These are phyloP conservation scores for Mallotus nudiflorus DNA, from an alignment of 345 rosid species.

Conservation along the genomic window DNA sequence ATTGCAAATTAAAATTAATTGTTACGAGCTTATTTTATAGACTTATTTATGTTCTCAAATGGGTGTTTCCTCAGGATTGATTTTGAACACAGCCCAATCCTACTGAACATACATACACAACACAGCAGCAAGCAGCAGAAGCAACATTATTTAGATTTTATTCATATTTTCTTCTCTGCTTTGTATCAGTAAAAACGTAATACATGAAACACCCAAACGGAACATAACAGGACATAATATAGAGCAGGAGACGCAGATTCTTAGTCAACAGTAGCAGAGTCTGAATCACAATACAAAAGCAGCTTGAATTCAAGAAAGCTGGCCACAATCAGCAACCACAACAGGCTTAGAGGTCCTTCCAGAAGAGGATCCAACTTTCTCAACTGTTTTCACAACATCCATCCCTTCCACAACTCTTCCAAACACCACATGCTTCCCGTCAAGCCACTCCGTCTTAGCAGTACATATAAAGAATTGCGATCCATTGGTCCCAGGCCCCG, in stretches of 20 bases:
- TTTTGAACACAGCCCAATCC: too few relatives aligned
- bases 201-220: too few relatives aligned
- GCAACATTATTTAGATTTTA: neutral
- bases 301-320: constrained; percentile 38
- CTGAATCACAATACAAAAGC: neutral
- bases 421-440: constrained; percentile 81
- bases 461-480: constrained; percentile 81
- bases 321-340: constrained; percentile 58
- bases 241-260: too few relatives aligned
- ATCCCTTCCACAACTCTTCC: constrained; percentile 68
- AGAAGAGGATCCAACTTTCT: constrained; percentile 66
- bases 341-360: constrained; percentile 63
- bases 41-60: too few relatives aligned
- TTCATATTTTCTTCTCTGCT: neutral
- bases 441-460: constrained; percentile 66
- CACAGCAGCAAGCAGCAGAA: neutral
- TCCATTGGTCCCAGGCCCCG: constrained; percentile 69
- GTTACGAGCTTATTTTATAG: too few relatives aligned
- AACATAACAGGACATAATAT: too few relatives aligned
- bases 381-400: constrained; percentile 53
- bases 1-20: too few relatives aligned
- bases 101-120: too few relatives aligned
- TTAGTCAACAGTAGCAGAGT: neutral
- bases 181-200: neutral
- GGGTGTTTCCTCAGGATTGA: too few relatives aligned